A percentile compares a stretch with the other conserved stretches of the same genome.
Conservation (phyloP, 495 filamentous ascomycete genomes). For the Penicillium daleae region DNA sequence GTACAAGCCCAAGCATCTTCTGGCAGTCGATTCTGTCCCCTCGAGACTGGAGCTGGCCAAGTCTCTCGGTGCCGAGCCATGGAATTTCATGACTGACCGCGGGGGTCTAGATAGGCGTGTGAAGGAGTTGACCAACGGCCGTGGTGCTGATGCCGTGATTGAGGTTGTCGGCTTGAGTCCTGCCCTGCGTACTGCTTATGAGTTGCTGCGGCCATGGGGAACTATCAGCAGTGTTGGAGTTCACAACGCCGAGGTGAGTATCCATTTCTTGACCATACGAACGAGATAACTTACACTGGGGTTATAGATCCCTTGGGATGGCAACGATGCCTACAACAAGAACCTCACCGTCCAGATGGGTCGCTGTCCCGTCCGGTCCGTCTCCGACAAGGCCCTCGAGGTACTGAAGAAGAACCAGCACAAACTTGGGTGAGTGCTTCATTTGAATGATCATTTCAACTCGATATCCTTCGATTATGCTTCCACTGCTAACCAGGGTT, state of each 20-base stretch:
- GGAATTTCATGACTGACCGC: conserved; percentile 75
- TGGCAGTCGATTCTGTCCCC: conserved; percentile 84
- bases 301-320: conserved; percentile 79
- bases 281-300: neutral
- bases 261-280: neutral
- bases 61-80: conserved; percentile 80
- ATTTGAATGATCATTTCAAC: conserved; percentile 10
- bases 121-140: conserved; percentile 74
- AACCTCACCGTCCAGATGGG: conserved; percentile 94
- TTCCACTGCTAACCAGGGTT: neutral
- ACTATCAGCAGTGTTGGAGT: conserved; percentile 89
- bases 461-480: neutral
- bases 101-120: conserved; percentile 71
- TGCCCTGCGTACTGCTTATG: conserved; percentile 81
- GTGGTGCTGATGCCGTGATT: conserved; percentile 89
- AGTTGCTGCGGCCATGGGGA: conserved; percentile 85
- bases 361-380: conserved; percentile 85
- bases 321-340: conserved; percentile 83
- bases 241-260: conserved; percentile 79
- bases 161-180: conserved; percentile 89
- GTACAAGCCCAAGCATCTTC: conserved; percentile 76
- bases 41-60: conserved; percentile 77
- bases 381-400: conserved; percentile 77
- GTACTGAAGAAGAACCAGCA: conserved; percentile 83
- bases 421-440: conserved; percentile 66